Evolutionary conservation across 352 stramenopile genomes (phyloP).

Genomic region (Pythium folliculosum): DNA sequence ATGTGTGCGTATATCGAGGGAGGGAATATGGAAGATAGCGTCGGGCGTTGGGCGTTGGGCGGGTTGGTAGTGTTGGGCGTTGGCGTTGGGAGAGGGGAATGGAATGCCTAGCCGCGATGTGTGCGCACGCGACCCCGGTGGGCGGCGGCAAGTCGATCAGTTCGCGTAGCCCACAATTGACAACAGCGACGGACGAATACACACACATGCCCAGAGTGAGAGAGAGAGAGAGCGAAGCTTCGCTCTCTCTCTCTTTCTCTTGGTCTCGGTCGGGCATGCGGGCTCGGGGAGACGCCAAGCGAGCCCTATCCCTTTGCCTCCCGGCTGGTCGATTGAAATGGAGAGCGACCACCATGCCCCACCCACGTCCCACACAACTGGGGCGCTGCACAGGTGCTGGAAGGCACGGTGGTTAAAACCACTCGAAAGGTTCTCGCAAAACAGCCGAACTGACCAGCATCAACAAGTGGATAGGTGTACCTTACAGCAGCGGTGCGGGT

Average conservation of each 20-base stretch:
- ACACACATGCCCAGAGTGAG: background rate
- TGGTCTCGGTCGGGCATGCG: background rate
- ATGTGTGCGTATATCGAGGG: no score
- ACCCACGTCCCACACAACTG: background rate
- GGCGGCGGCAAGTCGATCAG: constrained; percentile 3
- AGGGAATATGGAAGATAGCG: background rate
- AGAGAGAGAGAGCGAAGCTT: background rate
- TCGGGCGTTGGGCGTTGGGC: background rate
- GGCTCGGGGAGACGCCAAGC: background rate
- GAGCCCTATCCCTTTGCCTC: constrained; percentile 6
- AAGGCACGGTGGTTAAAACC: constrained; percentile 7
- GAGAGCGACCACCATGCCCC: background rate
- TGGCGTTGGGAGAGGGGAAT: background rate
- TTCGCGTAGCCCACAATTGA: constrained; percentile 18
- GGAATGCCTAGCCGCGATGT: no score
- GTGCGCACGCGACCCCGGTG: no score
- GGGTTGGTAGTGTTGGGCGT: background rate
- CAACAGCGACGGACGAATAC: constrained; percentile 15
- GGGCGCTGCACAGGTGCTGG: background rate
- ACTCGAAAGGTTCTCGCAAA: constrained; percentile 1
- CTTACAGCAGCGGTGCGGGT: background rate
- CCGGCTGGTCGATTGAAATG: background rate
- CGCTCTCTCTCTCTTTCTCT: constrained; percentile 2
- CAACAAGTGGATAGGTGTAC: background rate
- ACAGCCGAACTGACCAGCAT: constrained; percentile 7